Percentiles rank a stretch among this genome's conserved stretches.
Conservation (phyloP, 2,329 filamentous ascomycete genomes). For the Phialophora chinensis region DNA sequence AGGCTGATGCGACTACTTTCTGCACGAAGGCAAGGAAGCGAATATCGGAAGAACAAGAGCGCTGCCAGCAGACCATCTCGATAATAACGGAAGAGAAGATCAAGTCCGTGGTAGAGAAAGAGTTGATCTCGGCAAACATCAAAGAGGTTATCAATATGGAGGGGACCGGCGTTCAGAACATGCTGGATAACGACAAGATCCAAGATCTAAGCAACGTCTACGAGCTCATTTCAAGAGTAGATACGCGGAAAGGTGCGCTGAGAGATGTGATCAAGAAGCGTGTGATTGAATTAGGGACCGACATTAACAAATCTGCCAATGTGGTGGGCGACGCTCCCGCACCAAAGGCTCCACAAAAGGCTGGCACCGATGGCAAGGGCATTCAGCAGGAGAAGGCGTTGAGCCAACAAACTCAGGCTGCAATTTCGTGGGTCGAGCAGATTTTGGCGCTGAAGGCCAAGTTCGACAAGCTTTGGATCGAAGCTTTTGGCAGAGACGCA, state of each 20-base stretch:
- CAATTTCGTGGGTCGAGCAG: conserved; percentile 94
- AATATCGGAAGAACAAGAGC: conserved; percentile 78
- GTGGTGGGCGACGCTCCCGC: conserved; percentile 61
- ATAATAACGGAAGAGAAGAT: conserved; percentile 74
- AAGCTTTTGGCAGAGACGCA: conserved; percentile 76
- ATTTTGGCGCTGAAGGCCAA: conserved; percentile 85
- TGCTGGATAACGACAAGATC: conserved; percentile 87
- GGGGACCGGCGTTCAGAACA: conserved; percentile 79
- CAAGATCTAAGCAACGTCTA: conserved; percentile 83
- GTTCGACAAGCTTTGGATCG: conserved; percentile 78
- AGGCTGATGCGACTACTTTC: conserved; percentile 81
- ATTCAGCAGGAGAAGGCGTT: conserved; percentile 61
- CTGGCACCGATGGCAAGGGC: conserved; percentile 54
- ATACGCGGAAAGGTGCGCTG: conserved; percentile 72
- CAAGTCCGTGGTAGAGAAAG: conserved; percentile 75
- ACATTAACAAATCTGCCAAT: conserved; percentile 73
- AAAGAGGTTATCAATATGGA: conserved; percentile 84
- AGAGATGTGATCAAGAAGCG: conserved; percentile 73
- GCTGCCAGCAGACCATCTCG: conserved; percentile 83
- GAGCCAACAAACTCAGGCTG: conserved; percentile 82
- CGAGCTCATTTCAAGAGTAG: conserved; percentile 76
- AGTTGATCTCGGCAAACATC: conserved; percentile 79
- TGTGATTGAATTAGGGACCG: conserved; percentile 77
- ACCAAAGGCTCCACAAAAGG: conserved; percentile 49
- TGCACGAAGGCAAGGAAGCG: conserved; percentile 76